Evolutionary conservation across 2,329 filamentous ascomycete species (phyloP).

Genomic region (Cryphonectria radicalis): DNA sequence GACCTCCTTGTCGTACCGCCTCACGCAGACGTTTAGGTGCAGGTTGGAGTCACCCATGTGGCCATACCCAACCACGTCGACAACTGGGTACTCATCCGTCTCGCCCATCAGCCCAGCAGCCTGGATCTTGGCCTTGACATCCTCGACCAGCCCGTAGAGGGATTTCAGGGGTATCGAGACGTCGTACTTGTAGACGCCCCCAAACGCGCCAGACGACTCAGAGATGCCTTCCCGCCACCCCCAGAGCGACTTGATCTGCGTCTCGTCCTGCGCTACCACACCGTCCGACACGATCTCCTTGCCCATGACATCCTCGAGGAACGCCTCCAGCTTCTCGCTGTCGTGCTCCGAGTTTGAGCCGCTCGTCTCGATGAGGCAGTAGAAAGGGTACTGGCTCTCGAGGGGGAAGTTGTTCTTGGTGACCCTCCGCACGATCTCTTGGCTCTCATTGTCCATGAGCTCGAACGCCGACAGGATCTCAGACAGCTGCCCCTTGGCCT

Average conservation of each 20-base stretch:
- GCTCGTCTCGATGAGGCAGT: slow-evolving; percentile 95
- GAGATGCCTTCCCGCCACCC: slow-evolving; percentile 91
- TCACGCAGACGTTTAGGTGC: slow-evolving; percentile 86
- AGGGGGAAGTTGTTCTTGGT: slow-evolving; percentile 80
- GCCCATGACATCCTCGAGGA: slow-evolving; percentile 90
- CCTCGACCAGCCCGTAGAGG: slow-evolving; percentile 88
- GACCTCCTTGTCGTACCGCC: slow-evolving; percentile 83
- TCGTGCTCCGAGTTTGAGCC: slow-evolving; percentile 95
- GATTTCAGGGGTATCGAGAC: slow-evolving; percentile 89
- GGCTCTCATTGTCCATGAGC: slow-evolving; percentile 88
- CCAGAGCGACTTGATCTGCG: slow-evolving; percentile 86
- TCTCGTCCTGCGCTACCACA: slow-evolving; percentile 90
- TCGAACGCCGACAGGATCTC: slow-evolving; percentile 98
- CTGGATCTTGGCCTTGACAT: slow-evolving; percentile 73
- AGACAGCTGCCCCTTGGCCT: slow-evolving; percentile 86
- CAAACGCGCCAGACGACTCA: slow-evolving; percentile 85
- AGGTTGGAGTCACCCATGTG: slow-evolving; percentile 98
- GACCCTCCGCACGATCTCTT: slow-evolving; percentile 74
- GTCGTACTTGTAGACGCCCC: slow-evolving; percentile 98
- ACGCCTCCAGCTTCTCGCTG: slow-evolving; percentile 84
- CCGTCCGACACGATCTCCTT: slow-evolving; percentile 87
- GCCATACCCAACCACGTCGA: slow-evolving; percentile 92
- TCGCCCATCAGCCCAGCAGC: slow-evolving; percentile 78
- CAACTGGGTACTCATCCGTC: slow-evolving; percentile 74
- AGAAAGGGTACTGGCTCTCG: slow-evolving; percentile 86